Percentiles rank a stretch among this genome's conserved stretches.
Conservation (phyloP, 1,139 yeast species). For the Taphrina wiesneri region DNA sequence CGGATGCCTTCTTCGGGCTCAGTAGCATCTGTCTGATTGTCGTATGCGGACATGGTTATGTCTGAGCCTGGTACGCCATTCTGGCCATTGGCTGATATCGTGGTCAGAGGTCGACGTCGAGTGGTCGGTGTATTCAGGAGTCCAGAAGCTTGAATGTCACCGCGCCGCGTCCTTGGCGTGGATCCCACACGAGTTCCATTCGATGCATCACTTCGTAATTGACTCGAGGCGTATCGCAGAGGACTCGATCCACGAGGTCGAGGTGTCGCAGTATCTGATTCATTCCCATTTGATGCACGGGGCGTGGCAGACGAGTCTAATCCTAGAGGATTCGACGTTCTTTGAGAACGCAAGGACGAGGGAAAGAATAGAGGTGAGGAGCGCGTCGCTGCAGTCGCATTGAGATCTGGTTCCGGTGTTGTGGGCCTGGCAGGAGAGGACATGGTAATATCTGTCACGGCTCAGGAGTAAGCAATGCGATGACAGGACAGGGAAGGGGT, state of each 20-base stretch:
- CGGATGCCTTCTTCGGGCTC: slow-evolving; percentile 54
- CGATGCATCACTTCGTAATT: slow-evolving; percentile 30
- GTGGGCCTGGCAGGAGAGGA: slow-evolving; percentile 7
- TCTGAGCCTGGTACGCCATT: slow-evolving; percentile 44
- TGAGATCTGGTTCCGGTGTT: slow-evolving; percentile 15
- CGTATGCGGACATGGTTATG: slow-evolving; percentile 47
- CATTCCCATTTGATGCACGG: neutral
- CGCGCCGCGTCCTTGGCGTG: slow-evolving; percentile 48
- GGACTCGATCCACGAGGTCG: slow-evolving; percentile 27
- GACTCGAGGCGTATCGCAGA: slow-evolving; percentile 21
- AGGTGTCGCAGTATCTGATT: neutral
- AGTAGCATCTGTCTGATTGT: slow-evolving; percentile 1
- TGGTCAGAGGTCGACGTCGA: slow-evolving; percentile 34
- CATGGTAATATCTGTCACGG: neutral
- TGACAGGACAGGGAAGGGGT: neutral
- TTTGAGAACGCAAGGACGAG: slow-evolving; percentile 19
- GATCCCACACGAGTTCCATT: neutral
- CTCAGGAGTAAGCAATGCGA: neutral
- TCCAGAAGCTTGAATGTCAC: slow-evolving; percentile 62
- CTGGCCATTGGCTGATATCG: neutral
- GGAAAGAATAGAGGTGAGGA: slow-evolving; percentile 32
- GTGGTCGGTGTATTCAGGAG: slow-evolving; percentile 54
- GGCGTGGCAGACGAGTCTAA: slow-evolving; percentile 16
- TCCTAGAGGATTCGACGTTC: slow-evolving; percentile 13
- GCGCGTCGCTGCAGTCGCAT: neutral